Evolutionary conservation across 139 green algal genomes (phyloP).

Genomic region (Chlamydomonas schloesseri): DNA sequence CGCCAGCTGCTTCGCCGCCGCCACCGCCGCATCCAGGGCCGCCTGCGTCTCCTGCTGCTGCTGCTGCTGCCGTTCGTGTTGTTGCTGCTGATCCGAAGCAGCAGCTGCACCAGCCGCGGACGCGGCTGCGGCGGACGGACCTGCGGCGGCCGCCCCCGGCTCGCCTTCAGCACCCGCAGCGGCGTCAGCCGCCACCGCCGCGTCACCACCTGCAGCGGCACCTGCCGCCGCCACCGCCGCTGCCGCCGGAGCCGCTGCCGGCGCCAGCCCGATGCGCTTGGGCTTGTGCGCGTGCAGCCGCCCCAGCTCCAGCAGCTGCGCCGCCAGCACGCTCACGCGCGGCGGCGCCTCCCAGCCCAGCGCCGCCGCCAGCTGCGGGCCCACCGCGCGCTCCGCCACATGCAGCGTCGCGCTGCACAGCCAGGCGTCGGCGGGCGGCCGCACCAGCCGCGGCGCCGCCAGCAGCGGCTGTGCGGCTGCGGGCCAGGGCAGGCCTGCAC

Average conservation of each 20-base stretch:
- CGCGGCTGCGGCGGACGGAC: neutral
- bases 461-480: slow-evolving; percentile 37
- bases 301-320: slow-evolving; percentile 76
- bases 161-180: neutral
- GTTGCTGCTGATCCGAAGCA: too few species aligned
- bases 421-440: slow-evolving; percentile 66
- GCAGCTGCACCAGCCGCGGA: neutral
- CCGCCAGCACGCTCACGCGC: slow-evolving; percentile 58
- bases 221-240: neutral
- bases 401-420: slow-evolving; percentile 63
- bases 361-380: slow-evolving; percentile 1
- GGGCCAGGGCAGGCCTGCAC: slow-evolving; percentile 53
- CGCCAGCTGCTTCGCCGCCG: neutral
- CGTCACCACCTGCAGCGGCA: too few species aligned
- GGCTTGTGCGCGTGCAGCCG: slow-evolving; percentile 49
- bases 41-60: too few species aligned
- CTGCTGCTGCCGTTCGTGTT: too few species aligned
- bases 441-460: slow-evolving; percentile 52
- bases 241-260: neutral
- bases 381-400: slow-evolving; percentile 41
- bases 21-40: neutral
- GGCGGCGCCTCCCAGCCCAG: slow-evolving; percentile 71
- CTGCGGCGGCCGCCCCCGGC: neutral
- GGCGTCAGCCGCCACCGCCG: too few species aligned
- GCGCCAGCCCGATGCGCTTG: neutral